These are phyloP conservation scores for Pezizomycotina sp. DNA, from an alignment of 2,329 filamentous ascomycete genomes.

Conservation along the genomic window DNA sequence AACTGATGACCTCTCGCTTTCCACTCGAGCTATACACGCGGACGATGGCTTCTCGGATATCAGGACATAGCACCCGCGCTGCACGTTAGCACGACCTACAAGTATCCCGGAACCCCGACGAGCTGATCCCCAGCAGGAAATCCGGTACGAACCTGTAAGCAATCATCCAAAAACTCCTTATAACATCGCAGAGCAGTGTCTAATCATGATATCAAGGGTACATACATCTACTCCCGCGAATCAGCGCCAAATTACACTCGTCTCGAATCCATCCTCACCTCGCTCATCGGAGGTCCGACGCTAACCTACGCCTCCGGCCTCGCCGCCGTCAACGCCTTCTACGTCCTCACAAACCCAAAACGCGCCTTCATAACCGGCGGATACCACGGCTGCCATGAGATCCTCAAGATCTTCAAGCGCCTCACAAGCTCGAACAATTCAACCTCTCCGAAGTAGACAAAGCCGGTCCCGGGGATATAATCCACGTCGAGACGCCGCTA, in stretches of 20 bases:
- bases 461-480: constrained; percentile 70
- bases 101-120: constrained; percentile 57
- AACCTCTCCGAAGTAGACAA: constrained; percentile 48
- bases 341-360: constrained; percentile 69
- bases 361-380: constrained; percentile 67
- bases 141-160: constrained; percentile 23
- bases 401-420: constrained; percentile 55
- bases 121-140: constrained; percentile 45
- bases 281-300: constrained; percentile 51
- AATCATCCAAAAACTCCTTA: too few relatives aligned
- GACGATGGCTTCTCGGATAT: constrained; percentile 51
- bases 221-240: constrained; percentile 71
- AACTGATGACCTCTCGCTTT: too few relatives aligned
- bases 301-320: constrained; percentile 75
- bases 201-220: too few relatives aligned
- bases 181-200: too few relatives aligned
- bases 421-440: constrained; percentile 59
- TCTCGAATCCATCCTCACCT: constrained; percentile 64
- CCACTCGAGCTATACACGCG: constrained; percentile 63
- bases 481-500: constrained; percentile 84
- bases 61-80: constrained; percentile 74
- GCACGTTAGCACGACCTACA: constrained; percentile 82
- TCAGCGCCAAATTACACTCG: constrained; percentile 66
- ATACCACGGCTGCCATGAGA: constrained; percentile 88
- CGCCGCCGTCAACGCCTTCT: constrained; percentile 70